These are phyloP conservation scores for Ophiostoma ulmi DNA, from an alignment of 2,329 filamentous ascomycete genomes.

Conservation along the genomic window DNA sequence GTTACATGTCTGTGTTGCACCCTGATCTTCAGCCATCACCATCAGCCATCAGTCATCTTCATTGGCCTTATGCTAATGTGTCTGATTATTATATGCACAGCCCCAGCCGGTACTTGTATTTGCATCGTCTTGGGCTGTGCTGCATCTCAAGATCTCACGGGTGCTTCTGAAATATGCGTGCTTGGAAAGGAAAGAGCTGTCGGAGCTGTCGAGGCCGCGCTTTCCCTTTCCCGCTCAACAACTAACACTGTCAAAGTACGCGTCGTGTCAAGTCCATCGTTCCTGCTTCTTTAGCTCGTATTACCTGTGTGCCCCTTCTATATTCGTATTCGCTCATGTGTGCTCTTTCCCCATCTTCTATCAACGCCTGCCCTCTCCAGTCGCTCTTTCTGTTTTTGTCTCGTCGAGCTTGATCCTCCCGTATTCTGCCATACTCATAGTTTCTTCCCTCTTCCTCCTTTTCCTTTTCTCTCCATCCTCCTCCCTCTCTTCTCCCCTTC, in stretches of 20 bases:
- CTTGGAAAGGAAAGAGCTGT: not conserved
- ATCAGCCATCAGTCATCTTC: not conserved
- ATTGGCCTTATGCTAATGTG: too few relatives aligned
- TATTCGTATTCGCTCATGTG: constrained; percentile 14
- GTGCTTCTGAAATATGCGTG: not conserved
- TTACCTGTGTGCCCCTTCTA: not conserved
- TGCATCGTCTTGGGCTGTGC: not conserved
- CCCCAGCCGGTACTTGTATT: too few relatives aligned
- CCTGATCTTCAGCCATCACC: not conserved
- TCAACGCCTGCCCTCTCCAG: not conserved
- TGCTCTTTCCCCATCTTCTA: not conserved
- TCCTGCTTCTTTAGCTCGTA: not conserved
- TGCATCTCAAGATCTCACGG: not conserved
- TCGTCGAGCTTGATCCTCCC: not conserved
- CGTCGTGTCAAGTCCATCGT: not conserved
- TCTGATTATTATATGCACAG: too few relatives aligned
- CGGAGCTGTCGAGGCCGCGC: not conserved
- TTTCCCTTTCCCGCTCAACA: not conserved
- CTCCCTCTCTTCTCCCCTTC: not conserved
- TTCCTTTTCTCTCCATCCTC: not conserved
- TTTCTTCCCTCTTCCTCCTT: not conserved
- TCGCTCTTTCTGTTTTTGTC: constrained; percentile 10
- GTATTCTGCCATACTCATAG: not conserved
- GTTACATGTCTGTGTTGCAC: not conserved
- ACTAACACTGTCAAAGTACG: not conserved